These are phyloP conservation scores for Pelargonium myrrhifolium DNA, from an alignment of 441 rosid genomes.

Conservation along the genomic window DNA sequence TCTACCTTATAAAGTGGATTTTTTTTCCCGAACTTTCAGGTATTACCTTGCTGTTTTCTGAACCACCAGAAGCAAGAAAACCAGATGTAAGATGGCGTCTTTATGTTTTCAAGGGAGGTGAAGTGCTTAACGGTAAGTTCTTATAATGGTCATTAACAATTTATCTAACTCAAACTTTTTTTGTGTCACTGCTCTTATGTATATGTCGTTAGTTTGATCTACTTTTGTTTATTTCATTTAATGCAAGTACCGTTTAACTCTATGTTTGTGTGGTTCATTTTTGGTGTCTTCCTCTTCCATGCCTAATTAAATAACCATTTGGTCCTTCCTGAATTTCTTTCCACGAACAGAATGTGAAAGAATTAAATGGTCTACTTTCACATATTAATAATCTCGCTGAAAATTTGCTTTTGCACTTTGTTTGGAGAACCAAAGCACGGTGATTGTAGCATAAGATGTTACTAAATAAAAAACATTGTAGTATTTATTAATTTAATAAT, in stretches of 20 bases:
- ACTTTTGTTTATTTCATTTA: neutral
- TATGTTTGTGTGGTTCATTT: neutral
- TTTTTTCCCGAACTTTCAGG: constrained; percentile 32
- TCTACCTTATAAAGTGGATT: neutral
- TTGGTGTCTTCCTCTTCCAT: neutral
- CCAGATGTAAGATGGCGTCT: constrained; percentile 86
- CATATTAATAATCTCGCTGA: neutral
- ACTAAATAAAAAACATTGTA: neutral
- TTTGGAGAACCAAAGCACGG: neutral
- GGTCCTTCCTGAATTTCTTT: neutral
- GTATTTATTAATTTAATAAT: neutral
- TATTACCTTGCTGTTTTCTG: constrained; percentile 71
- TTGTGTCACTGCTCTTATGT: neutral
- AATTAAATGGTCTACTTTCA: neutral
- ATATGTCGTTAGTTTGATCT: neutral
- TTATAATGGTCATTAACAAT: neutral
- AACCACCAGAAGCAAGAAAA: constrained; percentile 90
- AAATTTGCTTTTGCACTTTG: neutral
- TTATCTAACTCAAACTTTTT: neutral
- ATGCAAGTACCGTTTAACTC: neutral
- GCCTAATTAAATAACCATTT: neutral
- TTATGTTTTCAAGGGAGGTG: constrained; percentile 85
- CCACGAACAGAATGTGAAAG: neutral
- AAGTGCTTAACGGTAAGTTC: constrained; percentile 68
- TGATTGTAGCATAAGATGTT: neutral